Evolutionary conservation across 345 rosid genomes (phyloP).

Genomic region (Mercurialis annua): DNA sequence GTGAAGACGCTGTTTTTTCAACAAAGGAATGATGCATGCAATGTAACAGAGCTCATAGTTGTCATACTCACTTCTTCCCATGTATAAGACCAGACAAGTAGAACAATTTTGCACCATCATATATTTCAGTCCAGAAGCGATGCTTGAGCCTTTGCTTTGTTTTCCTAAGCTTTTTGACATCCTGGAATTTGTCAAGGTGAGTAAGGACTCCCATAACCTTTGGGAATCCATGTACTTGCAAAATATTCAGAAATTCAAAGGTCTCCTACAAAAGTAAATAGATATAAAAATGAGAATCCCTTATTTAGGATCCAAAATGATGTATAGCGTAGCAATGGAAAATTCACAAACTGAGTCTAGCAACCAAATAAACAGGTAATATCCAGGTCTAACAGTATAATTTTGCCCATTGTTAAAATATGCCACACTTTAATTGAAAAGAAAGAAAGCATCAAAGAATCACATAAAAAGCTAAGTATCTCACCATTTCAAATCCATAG

Average conservation of each 20-base stretch:
- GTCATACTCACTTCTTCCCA: constrained; percentile 79
- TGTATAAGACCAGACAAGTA: constrained; percentile 84
- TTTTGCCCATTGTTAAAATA: not conserved
- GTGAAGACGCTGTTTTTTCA: not conserved
- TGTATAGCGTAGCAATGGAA: not conserved
- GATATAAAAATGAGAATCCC: constrained; percentile 1
- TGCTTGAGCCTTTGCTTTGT: constrained; percentile 89
- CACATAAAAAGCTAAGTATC: too few species aligned
- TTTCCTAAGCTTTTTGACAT: constrained; percentile 82
- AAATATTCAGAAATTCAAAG: constrained; percentile 89
- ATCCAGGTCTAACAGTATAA: not conserved
- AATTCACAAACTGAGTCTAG: not conserved
- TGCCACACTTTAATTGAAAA: not conserved
- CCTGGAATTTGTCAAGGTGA: constrained; percentile 90
- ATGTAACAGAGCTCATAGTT: not conserved
- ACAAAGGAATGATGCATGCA: not conserved
- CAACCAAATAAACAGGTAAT: not conserved
- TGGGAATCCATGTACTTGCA: constrained; percentile 95
- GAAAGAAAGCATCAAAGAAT: not conserved
- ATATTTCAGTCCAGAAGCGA: constrained; percentile 95
- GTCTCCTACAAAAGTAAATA: constrained; percentile 60
- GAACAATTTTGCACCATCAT: constrained; percentile 83
- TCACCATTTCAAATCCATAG: constrained; percentile 97
- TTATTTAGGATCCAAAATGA: not conserved
- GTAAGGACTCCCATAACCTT: constrained; percentile 96